Evolutionary conservation across 257 asterid species (phyloP), one percentile per base, ranked within the genome.

Genomic region (Buddleja alternifolia): DNA sequence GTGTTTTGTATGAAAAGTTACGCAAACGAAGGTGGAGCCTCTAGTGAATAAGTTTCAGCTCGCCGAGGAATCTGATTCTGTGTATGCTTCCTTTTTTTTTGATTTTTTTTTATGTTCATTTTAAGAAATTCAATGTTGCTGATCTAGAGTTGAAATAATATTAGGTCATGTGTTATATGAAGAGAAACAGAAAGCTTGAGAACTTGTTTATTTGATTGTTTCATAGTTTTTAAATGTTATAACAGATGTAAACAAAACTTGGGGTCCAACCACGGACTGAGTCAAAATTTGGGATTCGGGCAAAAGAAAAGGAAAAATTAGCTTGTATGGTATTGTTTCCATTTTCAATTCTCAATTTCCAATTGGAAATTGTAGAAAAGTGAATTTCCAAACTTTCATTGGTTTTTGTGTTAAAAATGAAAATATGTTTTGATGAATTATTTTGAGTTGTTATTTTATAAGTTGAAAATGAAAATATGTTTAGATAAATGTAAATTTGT

Each of bases 11-110:
- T 70, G 51, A 56, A 40, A 29, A 94, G 99, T 95, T 84, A 90
- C 91, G 99, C 91, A 91, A 74, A 82, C 95, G 36, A 97, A 94
- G 83, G 99, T 97, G 60, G 63, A 71, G 55, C 97, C 99, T 16
- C 77, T 94, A 47, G 97, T 91, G 48, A 65, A 79, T 15, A 94
- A 87, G 80, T 87, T 94, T 77, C 74, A 84, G 82, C 97, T 94
- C 60, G 68, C 73, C 12, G 89, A 85, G 82, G 88, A 80, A 48
- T 37, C 81, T 45, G 76, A 80, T 54, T 88, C 93, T 37, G 83
- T 57, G 98, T 92, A 77, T 6, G 78, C 42, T 66, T 75, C 57
- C 34, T 70, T 63, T 50, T 34, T 14, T 79, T 66, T 47, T 41
- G 3, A 32, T 46, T n/a, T 70, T 12, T 4, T 0, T 39, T 54